These are phyloP conservation scores for Tarenaya hassleriana DNA, from an alignment of 345 rosid genomes.

Conservation along the genomic window DNA sequence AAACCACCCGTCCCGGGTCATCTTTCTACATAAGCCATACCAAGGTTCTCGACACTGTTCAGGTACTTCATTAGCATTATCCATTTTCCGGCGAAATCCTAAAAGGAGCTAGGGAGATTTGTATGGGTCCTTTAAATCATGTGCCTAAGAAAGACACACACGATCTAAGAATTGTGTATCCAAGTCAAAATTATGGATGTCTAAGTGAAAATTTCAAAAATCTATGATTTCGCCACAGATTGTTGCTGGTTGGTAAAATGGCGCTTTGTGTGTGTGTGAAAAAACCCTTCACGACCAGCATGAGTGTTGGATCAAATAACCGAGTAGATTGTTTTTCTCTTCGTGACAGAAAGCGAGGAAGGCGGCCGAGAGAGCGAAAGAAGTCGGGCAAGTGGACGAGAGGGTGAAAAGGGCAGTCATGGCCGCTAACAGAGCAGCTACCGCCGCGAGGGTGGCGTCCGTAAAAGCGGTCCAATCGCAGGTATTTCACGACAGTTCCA, in stretches of 20 bases:
- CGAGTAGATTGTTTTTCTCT: too few species aligned
- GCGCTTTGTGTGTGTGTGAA: too few species aligned
- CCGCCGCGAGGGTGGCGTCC: conserved; percentile 71
- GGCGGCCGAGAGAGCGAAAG: conserved; percentile 47
- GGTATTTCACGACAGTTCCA: conserved; percentile 27
- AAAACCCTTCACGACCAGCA: too few species aligned
- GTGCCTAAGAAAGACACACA: too few species aligned
- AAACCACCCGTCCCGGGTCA: conserved; percentile 41
- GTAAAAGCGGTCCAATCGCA: conserved; percentile 57
- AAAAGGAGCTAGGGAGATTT: too few species aligned
- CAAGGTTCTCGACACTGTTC: conserved; percentile 69
- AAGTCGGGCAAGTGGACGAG: conserved; percentile 43
- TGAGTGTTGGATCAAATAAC: too few species aligned
- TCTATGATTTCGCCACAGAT: too few species aligned
- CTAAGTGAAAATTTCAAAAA: too few species aligned
- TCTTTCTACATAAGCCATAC: conserved; percentile 67
- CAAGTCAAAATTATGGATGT: too few species aligned
- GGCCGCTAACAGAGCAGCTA: conserved; percentile 68
- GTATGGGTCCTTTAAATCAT: too few species aligned
- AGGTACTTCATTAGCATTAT: conserved; percentile 38
- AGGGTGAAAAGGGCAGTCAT: conserved; percentile 50
- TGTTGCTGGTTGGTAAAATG: too few species aligned
- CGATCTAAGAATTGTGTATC: too few species aligned
- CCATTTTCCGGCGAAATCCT: background rate
- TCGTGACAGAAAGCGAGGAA: conserved; percentile 50